Evolutionary conservation across 2,329 filamentous ascomycete genomes (phyloP).

Genomic region (Cytospora chrysosperma): DNA sequence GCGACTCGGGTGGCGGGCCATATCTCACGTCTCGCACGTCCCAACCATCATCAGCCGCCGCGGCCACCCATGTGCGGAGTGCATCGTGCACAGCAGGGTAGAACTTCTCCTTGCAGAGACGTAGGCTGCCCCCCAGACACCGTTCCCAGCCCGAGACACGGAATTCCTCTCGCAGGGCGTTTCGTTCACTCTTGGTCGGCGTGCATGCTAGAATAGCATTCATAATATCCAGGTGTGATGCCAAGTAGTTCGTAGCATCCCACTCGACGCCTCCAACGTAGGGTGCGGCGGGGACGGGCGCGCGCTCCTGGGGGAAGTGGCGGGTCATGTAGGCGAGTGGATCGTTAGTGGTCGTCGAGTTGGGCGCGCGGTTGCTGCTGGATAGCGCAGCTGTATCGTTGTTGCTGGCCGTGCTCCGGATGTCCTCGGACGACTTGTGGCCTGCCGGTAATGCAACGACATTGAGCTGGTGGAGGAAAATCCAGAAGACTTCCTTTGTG

Average conservation of each 20-base stretch:
- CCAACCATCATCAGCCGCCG: conserved; percentile 86
- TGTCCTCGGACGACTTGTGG: conserved; percentile 32
- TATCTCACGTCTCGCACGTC: conserved; percentile 77
- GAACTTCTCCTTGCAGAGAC: conserved; percentile 96
- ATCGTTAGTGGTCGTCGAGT: conserved; percentile 34
- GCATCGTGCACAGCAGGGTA: conserved; percentile 90
- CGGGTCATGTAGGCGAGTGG: conserved; percentile 58
- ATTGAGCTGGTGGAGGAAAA: conserved; percentile 93
- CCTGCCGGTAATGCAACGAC: conserved; percentile 66
- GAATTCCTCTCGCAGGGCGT: conserved; percentile 73
- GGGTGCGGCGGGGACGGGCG: conserved; percentile 88
- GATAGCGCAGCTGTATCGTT: conserved; percentile 23
- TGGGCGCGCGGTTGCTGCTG: conserved; percentile 21
- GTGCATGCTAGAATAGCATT: conserved; percentile 87
- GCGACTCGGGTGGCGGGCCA: conserved; percentile 53
- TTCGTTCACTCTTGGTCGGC: conserved; percentile 68
- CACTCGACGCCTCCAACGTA: conserved; percentile 98
- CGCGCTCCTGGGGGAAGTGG: conserved; percentile 81
- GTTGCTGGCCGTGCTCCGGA: conserved; percentile 26
- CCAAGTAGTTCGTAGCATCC: conserved; percentile 96
- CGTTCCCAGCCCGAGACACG: conserved; percentile 88
- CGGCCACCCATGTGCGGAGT: conserved; percentile 84
- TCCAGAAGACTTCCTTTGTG: conserved; percentile 99
- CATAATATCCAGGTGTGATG: conserved; percentile 86
- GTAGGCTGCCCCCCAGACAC: conserved; percentile 77